phyloP scores from a whole-genome alignment of 2,329 filamentous ascomycete genomes.

The Ascochyta pisi region DNA sequence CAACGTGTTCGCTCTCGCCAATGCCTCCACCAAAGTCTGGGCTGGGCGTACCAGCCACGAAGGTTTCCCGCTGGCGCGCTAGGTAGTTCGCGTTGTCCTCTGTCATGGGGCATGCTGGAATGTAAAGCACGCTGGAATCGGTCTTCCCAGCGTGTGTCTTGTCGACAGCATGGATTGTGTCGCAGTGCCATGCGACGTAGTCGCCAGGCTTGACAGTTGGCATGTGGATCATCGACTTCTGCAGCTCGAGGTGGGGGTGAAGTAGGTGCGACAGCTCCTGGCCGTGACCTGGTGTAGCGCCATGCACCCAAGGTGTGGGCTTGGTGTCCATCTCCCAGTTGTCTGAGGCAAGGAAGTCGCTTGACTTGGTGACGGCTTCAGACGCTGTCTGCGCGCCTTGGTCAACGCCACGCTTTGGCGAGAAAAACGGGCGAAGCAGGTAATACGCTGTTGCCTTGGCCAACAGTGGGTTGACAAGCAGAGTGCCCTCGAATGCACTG shows the following conservation, averaged over 20 bases:
- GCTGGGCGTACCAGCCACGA: conserved; percentile 64
- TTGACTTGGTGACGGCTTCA: conserved; percentile 38
- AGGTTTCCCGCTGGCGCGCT: conserved; percentile 72
- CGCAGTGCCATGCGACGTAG: conserved; percentile 82
- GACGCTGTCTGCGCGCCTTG: conserved; percentile 40
- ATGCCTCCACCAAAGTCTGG: conserved; percentile 64
- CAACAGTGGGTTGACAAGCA: conserved; percentile 81
- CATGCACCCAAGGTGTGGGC: conserved; percentile 69
- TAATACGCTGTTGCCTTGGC: conserved; percentile 79
- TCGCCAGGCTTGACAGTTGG: conserved; percentile 74
- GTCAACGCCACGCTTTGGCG: conserved; percentile 53
- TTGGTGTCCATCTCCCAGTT: conserved; percentile 67
- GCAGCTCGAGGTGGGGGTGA: conserved; percentile 74
- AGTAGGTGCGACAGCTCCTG: conserved; percentile 70
- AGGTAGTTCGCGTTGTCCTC: conserved; percentile 76
- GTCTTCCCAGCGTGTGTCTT: conserved; percentile 71
- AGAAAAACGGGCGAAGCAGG: conserved; percentile 85
- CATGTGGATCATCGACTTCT: conserved; percentile 73
- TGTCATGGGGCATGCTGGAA: conserved; percentile 84
- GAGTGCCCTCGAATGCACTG: conserved; percentile 76
- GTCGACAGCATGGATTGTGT: conserved; percentile 83
- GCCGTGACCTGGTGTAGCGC: conserved; percentile 70
- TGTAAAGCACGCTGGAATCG: conserved; percentile 88
- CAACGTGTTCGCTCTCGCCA: conserved; percentile 65
- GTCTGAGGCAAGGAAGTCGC: conserved; percentile 56